Evolutionary conservation across 1,284 basidiomycete genomes (phyloP).

Genomic region (Nidula niveotomentosa): DNA sequence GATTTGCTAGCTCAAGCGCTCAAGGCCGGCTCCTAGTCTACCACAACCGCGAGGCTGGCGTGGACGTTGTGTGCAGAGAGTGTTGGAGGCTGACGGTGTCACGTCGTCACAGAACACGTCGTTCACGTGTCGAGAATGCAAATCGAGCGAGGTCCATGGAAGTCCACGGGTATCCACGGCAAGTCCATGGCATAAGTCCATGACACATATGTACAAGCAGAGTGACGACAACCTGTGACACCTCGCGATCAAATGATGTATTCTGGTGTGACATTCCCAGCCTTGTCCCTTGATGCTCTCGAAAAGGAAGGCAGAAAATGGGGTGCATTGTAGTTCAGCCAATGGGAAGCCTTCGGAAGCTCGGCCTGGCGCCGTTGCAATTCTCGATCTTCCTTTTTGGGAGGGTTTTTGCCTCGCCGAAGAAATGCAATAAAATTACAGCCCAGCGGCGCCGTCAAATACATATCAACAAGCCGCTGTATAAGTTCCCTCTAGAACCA

Average conservation of each 20-base stretch:
- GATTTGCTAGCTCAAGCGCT: no score
- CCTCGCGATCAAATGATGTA: not conserved
- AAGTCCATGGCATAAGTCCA: no score
- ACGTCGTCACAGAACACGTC: no score
- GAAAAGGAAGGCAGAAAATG: slow-evolving; percentile 19
- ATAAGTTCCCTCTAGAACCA: slow-evolving; percentile 25
- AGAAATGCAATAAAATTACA: slow-evolving; percentile 14
- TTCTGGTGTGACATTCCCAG: not conserved
- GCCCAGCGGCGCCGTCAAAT: slow-evolving; percentile 21
- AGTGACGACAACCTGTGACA: not conserved
- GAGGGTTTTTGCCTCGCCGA: not conserved
- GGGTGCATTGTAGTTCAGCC: slow-evolving; percentile 24
- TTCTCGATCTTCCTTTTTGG: not conserved
- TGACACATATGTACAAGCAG: no score
- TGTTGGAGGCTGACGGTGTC: no score
- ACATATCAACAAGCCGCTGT: slow-evolving; percentile 23
- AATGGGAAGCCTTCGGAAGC: slow-evolving; percentile 26
- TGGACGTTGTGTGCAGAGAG: no score
- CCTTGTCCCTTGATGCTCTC: slow-evolving; percentile 5
- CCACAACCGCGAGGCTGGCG: no score
- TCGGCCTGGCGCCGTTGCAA: slow-evolving; percentile 1
- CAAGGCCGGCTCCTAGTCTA: no score
- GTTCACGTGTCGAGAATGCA: no score
- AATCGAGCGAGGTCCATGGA: no score
- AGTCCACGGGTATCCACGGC: no score